Conservation (phyloP, 1,284 basidiomycete species). For the Lentinus polychrous region DNA sequence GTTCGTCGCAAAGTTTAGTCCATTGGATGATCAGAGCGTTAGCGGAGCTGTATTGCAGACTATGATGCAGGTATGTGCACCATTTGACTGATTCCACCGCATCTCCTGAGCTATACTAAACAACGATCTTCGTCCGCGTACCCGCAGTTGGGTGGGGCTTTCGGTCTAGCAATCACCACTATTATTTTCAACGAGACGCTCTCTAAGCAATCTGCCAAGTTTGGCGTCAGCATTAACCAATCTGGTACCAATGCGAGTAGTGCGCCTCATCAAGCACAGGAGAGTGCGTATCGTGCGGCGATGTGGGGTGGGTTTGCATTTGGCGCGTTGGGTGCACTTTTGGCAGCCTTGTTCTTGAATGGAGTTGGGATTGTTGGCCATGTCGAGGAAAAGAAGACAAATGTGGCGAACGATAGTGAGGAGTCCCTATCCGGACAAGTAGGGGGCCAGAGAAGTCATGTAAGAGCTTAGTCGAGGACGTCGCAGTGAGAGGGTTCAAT, state of each 20-base stretch:
- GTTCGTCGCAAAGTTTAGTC: slow-evolving; percentile 68
- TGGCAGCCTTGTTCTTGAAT: slow-evolving; percentile 48
- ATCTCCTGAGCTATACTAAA: no score
- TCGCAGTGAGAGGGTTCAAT: no score
- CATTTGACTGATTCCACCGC: background rate
- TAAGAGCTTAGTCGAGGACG: no score
- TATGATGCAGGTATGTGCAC: slow-evolving; percentile 54
- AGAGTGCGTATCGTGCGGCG: slow-evolving; percentile 52
- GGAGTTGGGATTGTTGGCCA: slow-evolving; percentile 56
- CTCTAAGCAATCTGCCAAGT: slow-evolving; percentile 21
- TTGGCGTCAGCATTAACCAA: slow-evolving; percentile 4
- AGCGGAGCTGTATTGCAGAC: slow-evolving; percentile 75
- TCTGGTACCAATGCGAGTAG: background rate
- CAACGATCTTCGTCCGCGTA: background rate
- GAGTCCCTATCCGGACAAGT: background rate
- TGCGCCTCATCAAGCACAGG: slow-evolving; percentile 30
- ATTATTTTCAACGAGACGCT: slow-evolving; percentile 62
- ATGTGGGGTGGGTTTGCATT: slow-evolving; percentile 63
- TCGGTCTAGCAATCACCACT: slow-evolving; percentile 71
- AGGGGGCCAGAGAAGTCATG: background rate
- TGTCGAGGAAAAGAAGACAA: background rate
- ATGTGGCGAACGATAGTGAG: background rate
- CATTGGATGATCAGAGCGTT: slow-evolving; percentile 72
- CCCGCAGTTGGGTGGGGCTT: slow-evolving; percentile 63
- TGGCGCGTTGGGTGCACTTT: slow-evolving; percentile 41